Evolutionary conservation across 202 grass and related monocot species (phyloP), one percentile per base, ranked within the genome.

Genomic region (Schoenoplectus triqueter): DNA sequence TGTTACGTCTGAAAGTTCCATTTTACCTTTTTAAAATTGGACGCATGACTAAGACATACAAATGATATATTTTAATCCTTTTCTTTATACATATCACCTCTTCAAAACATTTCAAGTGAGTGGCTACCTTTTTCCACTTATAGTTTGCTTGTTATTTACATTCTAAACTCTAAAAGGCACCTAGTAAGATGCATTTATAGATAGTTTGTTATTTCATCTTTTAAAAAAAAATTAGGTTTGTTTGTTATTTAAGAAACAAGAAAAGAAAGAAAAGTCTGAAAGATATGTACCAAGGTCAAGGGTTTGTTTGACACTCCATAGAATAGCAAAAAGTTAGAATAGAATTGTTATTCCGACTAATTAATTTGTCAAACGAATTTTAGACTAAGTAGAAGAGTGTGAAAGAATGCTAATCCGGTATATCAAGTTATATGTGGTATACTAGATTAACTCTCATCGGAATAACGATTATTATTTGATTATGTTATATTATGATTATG

Each of bases 181-280:
- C 65, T 42, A 41, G 65, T 18, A 20, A 68, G 31, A 68, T 13
- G 10, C 31, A 67, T 41, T 68, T 68, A 41, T 68, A 68, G 65
- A 41, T 67, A 40, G 64, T 67, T 68, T 68, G 65, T 68, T 68
- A 68, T 68, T 68, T 68, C 31, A 68, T 31, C 10, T 68, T 68
- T 68, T 11, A 22, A 68, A 42, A 68, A 68, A 21, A 13, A 13
- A 42, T 0, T 4, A 14, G 5, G 10, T 68, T 66, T 68, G 65
- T 68, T 68, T 68, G 65, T 68, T 40, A 68, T 68, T 17, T 41
- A 17, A 41, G 74, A 78, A 56, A 42, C 19, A 17, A 78, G 54
- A 78, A 78, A 40, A 78, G 13, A 14, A 73, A 78, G 31, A 31
- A 31, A 77, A 40, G 20, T 40, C 22, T 44, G 14, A 79, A 78